These are phyloP conservation scores for Botrytis porri DNA, from an alignment of 2,329 filamentous ascomycete species.

Conservation along the genomic window DNA sequence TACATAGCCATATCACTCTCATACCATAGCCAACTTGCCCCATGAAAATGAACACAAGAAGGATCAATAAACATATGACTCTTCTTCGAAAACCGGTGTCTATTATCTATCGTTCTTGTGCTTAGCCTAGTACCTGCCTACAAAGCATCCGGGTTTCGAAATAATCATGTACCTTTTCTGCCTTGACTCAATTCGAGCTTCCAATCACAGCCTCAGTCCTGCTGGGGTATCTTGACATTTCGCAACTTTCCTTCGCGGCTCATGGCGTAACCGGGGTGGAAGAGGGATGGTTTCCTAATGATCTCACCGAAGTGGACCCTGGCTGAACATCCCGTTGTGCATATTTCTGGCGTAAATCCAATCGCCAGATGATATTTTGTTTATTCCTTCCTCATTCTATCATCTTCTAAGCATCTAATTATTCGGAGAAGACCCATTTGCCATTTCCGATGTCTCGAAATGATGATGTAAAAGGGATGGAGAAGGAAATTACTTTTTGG, in stretches of 20 bases:
- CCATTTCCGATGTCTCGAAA: neutral
- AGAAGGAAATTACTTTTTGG: neutral
- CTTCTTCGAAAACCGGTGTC: neutral
- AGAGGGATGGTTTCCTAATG: conserved; percentile 1
- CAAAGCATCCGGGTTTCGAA: neutral
- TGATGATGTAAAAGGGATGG: neutral
- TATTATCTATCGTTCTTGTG: neutral
- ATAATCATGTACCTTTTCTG: conserved; percentile 9
- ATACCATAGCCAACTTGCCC: neutral
- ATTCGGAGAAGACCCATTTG: neutral
- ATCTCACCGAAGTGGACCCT: conserved; percentile 15
- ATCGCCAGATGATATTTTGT: neutral
- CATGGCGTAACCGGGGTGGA: neutral
- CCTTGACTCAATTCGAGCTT: conserved; percentile 1
- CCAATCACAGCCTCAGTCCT: conserved; percentile 12
- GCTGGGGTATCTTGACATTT: neutral
- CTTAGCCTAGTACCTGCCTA: neutral
- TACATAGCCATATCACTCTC: neutral
- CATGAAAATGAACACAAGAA: conserved; percentile 10
- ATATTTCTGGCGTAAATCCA: neutral
- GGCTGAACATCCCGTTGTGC: conserved; percentile 7
- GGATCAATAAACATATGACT: conserved; percentile 22
- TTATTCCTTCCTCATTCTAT: neutral
- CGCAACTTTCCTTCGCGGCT: conserved; percentile 6
- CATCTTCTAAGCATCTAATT: neutral